phyloP scores from a whole-genome alignment of 495 filamentous ascomycete genomes.

The Tuber umbilicatum region DNA sequence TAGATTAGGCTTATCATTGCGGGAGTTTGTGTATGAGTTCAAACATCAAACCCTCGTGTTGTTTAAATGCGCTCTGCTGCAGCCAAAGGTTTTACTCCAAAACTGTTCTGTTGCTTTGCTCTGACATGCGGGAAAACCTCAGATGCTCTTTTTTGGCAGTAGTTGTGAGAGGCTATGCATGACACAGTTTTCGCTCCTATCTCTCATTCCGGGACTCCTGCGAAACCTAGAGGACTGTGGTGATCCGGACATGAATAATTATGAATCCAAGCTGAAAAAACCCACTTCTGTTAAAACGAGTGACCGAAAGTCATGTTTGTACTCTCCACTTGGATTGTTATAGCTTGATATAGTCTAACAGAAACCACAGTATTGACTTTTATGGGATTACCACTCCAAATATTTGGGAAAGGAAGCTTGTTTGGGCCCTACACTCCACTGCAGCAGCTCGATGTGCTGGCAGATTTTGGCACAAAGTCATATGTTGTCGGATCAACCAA shows the following conservation, averaged over 20 bases:
- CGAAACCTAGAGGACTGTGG: conserved; percentile 82
- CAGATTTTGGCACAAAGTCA: conserved; percentile 90
- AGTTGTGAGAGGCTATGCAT: conserved; percentile 92
- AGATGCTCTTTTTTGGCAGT: conserved; percentile 99
- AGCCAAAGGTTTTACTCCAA: conserved; percentile 73
- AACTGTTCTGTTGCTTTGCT: conserved; percentile 1
- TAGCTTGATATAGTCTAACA: conserved; percentile 30
- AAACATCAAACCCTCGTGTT: conserved; percentile 87
- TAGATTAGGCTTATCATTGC: conserved; percentile 63
- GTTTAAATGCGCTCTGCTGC: conserved; percentile 84
- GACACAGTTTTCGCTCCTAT: conserved; percentile 94
- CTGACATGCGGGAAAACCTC: conserved; percentile 15
- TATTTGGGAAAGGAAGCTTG: conserved; percentile 94
- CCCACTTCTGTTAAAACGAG: conserved; percentile 86
- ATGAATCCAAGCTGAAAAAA: conserved; percentile 65
- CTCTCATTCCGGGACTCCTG: conserved; percentile 84
- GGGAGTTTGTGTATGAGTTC: conserved; percentile 90
- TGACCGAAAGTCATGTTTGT: conserved; percentile 71
- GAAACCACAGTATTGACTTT: conserved; percentile 63
- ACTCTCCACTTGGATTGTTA: background rate
- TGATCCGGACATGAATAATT: conserved; percentile 78
- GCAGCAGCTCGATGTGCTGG: conserved; percentile 89
- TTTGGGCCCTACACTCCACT: conserved; percentile 96
- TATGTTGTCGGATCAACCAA: conserved; percentile 98
- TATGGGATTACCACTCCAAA: conserved; percentile 88